Conservation (phyloP, 1,284 basidiomycete genomes). For the Gomphus sp. region DNA sequence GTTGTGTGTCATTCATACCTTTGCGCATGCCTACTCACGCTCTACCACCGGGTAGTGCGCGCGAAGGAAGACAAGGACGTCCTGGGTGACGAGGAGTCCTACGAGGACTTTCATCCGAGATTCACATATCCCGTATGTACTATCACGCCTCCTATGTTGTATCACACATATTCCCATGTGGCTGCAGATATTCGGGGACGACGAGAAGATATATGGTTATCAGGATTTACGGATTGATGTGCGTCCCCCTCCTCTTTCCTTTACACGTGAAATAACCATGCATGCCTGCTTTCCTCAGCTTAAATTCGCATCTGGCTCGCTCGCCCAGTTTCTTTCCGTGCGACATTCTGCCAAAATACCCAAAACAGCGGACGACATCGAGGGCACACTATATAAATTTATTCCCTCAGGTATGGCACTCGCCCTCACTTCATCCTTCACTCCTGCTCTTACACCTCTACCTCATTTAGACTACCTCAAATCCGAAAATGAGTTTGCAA, state of each 20-base stretch:
- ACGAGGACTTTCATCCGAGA: conserved; percentile 64
- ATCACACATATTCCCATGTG: background rate
- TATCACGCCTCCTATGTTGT: background rate
- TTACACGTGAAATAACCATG: background rate
- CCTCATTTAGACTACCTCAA: conserved; percentile 49
- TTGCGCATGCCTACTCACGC: background rate
- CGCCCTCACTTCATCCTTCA: background rate
- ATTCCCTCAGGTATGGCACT: conserved; percentile 58
- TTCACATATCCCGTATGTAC: conserved; percentile 79
- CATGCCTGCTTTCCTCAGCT: conserved; percentile 35
- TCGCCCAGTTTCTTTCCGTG: conserved; percentile 71
- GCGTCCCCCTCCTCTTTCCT: conserved; percentile 20
- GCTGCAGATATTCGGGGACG: conserved; percentile 84
- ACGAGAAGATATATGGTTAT: conserved; percentile 96
- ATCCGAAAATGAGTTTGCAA: conserved; percentile 54
- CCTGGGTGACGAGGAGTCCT: conserved; percentile 49
- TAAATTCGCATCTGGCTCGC: conserved; percentile 80
- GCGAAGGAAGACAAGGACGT: conserved; percentile 50
- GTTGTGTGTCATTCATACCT: background rate
- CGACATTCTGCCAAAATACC: conserved; percentile 60
- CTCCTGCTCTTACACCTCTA: background rate
- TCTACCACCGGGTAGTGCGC: conserved; percentile 40
- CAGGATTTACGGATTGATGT: conserved; percentile 76
- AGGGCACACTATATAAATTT: conserved; percentile 68
- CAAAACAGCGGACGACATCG: conserved; percentile 83